Conservation (phyloP, 129 eudicot genomes). For the Flaveria ramosissima region DNA sequence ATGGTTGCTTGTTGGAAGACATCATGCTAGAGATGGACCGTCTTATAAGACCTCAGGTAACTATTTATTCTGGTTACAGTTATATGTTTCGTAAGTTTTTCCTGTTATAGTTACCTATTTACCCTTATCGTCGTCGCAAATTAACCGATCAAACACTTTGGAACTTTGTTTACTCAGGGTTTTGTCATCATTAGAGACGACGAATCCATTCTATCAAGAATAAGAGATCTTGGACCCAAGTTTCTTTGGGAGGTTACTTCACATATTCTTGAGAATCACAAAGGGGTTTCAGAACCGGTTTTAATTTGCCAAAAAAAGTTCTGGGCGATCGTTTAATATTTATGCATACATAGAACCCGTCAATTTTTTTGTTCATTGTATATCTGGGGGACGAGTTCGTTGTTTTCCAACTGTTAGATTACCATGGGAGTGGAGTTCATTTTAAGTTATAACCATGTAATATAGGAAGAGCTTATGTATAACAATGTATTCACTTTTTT, state of each 20-base stretch:
- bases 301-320: conserved; percentile 81
- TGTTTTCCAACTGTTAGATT: conserved; percentile 17
- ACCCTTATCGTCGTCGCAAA: neutral
- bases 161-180: conserved; percentile 52
- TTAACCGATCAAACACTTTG: conserved; percentile 6
- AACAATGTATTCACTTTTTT: conserved; percentile 28
- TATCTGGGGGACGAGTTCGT: conserved; percentile 14
- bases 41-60: conserved; percentile 88
- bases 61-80: conserved; percentile 8
- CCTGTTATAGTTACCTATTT: neutral
- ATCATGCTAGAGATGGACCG: conserved; percentile 97
- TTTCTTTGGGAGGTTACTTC: conserved; percentile 86
- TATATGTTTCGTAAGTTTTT: neutral
- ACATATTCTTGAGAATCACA: conserved; percentile 64
- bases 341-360: conserved; percentile 3
- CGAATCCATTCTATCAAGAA: conserved; percentile 57
- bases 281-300: conserved; percentile 59
- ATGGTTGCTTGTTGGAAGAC: conserved; percentile 81
- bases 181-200: conserved; percentile 73
- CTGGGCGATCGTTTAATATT: conserved; percentile 62
- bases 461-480: conserved; percentile 26
- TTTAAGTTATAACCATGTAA: conserved; percentile 20
- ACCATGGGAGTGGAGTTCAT: conserved; percentile 23
- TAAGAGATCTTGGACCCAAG: conserved; percentile 63
- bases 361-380: conserved; percentile 43